A percentile compares a stretch with the other conserved stretches of the same genome.
phyloP scores from a whole-genome alignment of 2,329 filamentous ascomycete species.

The Metarhizium brunneum region DNA sequence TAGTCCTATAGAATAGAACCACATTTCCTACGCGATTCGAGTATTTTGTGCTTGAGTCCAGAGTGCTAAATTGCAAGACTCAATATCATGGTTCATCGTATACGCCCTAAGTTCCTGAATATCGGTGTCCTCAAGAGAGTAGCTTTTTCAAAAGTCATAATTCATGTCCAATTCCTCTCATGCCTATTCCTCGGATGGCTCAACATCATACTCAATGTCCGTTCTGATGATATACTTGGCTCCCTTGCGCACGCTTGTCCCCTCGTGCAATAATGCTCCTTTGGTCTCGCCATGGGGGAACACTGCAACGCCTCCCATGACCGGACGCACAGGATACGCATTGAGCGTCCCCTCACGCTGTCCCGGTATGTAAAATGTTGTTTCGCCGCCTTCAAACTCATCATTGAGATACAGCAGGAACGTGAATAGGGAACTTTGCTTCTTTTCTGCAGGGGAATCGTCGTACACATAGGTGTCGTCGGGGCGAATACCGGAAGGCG shows the following conservation, averaged over 20 bases:
- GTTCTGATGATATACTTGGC: conserved; percentile 62
- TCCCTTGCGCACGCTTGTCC: conserved; percentile 58
- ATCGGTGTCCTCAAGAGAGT: no score
- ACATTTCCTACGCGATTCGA: no score
- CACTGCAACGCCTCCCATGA: conserved; percentile 59
- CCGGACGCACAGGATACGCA: conserved; percentile 57
- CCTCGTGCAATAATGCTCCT: conserved; percentile 58
- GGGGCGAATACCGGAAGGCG: conserved; percentile 54
- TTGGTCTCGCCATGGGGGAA: conserved; percentile 62
- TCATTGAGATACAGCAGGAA: conserved; percentile 64
- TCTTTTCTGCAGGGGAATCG: conserved; percentile 45
- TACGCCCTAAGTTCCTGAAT: no score
- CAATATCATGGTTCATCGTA: no score
- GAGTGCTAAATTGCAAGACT: no score
- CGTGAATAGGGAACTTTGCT: conserved; percentile 59
- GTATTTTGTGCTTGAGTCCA: no score
- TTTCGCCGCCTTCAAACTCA: conserved; percentile 63
- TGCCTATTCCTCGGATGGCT: conserved; percentile 13
- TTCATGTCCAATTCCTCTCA: not conserved
- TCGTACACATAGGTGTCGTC: conserved; percentile 58
- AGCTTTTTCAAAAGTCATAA: not conserved
- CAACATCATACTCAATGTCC: conserved; percentile 62
- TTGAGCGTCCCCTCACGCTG: conserved; percentile 56
- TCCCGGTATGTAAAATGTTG: conserved; percentile 60
- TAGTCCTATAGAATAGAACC: no score